phyloP scores from a whole-genome alignment of 2,329 filamentous ascomycete genomes.

The Thermothelomyces thermophilus region DNA sequence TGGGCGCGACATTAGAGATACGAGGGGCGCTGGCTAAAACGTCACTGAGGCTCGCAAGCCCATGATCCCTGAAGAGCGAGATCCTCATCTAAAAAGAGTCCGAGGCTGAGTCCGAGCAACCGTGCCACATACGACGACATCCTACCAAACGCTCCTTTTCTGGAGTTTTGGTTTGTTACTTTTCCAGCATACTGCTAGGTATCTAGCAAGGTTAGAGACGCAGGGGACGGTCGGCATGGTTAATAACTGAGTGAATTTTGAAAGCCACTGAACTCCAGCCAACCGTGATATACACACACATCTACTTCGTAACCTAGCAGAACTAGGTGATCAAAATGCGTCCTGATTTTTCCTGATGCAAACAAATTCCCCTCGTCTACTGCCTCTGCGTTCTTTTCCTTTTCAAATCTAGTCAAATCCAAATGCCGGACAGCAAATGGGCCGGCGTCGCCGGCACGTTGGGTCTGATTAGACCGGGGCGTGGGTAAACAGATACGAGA shows the following conservation, averaged over 20 bases:
- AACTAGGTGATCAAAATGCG: background rate
- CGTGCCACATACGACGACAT: no score
- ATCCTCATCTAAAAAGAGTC: no score
- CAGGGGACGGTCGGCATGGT: no score
- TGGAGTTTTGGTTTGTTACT: no score
- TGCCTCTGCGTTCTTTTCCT: background rate
- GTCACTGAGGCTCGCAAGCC: no score
- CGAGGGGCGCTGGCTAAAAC: no score
- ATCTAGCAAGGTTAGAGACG: no score
- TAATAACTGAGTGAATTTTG: slow-evolving; percentile 2
- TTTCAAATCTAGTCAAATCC: background rate
- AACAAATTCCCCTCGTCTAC: background rate
- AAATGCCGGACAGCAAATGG: background rate
- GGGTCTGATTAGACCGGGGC: slow-evolving; percentile 42
- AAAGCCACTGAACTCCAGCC: slow-evolving; percentile 6
- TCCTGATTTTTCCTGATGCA: slow-evolving; percentile 4
- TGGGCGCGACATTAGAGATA: no score
- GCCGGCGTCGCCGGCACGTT: background rate
- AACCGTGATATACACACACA: slow-evolving; percentile 6
- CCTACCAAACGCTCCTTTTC: no score
- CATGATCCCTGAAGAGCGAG: no score
- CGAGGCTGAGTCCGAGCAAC: no score
- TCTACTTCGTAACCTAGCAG: slow-evolving; percentile 1
- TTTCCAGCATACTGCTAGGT: no score
- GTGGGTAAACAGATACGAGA: slow-evolving; percentile 63